Conservation (phyloP, 169 alveolate genomes). For the Cryptosporidium bovis region DNA sequence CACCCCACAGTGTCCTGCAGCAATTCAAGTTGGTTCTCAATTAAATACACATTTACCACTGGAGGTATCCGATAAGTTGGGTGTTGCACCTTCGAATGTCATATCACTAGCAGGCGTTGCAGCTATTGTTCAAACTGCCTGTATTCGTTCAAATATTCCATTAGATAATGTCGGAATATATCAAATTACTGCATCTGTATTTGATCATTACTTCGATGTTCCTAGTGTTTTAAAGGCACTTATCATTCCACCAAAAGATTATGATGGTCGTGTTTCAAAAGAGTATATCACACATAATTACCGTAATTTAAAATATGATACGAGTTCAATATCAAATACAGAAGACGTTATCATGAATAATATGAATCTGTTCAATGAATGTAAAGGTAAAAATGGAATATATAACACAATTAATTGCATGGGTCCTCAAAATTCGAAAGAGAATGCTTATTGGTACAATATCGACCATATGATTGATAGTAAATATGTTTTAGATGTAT, state of each 20-base stretch:
- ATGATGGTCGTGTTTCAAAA: slow-evolving; percentile 73
- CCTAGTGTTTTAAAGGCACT: slow-evolving; percentile 63
- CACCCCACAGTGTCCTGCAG: slow-evolving; percentile 73
- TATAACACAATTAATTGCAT: slow-evolving; percentile 30
- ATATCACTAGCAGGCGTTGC: slow-evolving; percentile 67
- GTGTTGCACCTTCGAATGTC: slow-evolving; percentile 73
- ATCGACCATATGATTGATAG: slow-evolving; percentile 60
- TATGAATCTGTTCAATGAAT: slow-evolving; percentile 40
- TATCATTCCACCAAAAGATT: slow-evolving; percentile 71
- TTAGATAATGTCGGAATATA: slow-evolving; percentile 71
- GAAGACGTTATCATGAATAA: slow-evolving; percentile 41
- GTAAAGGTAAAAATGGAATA: slow-evolving; percentile 24
- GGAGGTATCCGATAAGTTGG: slow-evolving; percentile 68
- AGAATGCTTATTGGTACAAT: slow-evolving; percentile 68
- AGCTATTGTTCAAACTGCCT: slow-evolving; percentile 73
- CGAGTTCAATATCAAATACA: slow-evolving; percentile 67
- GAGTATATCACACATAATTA: slow-evolving; percentile 62
- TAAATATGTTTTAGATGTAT: slow-evolving; percentile 63
- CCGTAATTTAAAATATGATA: slow-evolving; percentile 66
- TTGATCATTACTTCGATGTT: slow-evolving; percentile 71
- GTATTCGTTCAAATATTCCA: slow-evolving; percentile 67
- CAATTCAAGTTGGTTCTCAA: slow-evolving; percentile 72
- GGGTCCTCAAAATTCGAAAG: slow-evolving; percentile 31
- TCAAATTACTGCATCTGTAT: slow-evolving; percentile 73
- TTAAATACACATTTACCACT: slow-evolving; percentile 64